These are phyloP conservation scores for Metarhizium humberi DNA, from an alignment of 2,329 filamentous ascomycete species.

Conservation along the genomic window DNA sequence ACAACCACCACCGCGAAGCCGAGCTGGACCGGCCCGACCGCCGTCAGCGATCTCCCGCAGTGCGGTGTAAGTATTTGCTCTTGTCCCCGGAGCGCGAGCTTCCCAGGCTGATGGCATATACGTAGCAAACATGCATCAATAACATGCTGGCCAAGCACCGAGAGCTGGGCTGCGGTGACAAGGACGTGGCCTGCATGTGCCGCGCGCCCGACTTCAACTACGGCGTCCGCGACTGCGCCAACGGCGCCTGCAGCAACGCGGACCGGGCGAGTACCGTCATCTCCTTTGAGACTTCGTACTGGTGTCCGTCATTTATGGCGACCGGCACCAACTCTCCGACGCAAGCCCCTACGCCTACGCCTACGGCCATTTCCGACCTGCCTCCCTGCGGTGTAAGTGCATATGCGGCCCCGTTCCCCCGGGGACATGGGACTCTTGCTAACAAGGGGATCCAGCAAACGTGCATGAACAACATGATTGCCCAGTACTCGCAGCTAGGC, in stretches of 20 bases:
- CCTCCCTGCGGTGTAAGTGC: not conserved
- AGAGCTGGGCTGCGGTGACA: not conserved
- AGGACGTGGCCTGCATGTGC: not conserved
- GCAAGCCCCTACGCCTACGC: not conserved
- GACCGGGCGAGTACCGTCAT: too few relatives aligned
- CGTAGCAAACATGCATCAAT: not conserved
- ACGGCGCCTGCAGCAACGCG: not conserved
- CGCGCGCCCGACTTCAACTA: not conserved
- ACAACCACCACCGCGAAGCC: not conserved
- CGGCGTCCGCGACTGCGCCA: not conserved
- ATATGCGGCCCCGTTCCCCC: too few relatives aligned
- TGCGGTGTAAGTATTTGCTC: not conserved
- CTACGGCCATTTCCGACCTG: not conserved
- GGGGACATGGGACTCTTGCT: too few relatives aligned
- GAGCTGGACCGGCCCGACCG: not conserved
- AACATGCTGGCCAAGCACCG: not conserved
- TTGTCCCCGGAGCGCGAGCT: not conserved
- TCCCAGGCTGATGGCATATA: not conserved
- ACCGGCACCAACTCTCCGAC: not conserved
- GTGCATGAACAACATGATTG: slow-evolving; percentile 2
- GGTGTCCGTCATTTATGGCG: not conserved
- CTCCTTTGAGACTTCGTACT: too few relatives aligned
- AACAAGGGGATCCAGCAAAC: not conserved
- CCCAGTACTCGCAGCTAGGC: slow-evolving; percentile 5
- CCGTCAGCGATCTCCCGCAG: not conserved